A percentile compares a stretch with the other conserved stretches of the same genome.
Conservation (phyloP, 2,329 filamentous ascomycete species). For the Apiospora marii region DNA sequence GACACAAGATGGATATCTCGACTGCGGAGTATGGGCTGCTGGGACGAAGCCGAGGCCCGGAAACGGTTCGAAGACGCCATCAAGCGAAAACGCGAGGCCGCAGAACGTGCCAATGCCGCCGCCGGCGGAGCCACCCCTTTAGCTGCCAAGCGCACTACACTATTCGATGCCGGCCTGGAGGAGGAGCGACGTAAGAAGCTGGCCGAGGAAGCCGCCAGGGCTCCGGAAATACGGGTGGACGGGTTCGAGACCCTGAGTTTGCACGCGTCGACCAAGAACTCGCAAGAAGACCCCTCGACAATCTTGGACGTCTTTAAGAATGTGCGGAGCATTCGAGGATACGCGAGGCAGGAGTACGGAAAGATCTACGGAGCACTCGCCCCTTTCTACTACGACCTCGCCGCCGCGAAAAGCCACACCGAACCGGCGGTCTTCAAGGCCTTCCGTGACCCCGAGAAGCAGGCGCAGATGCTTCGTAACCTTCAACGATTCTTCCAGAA, state of each 20-base stretch:
- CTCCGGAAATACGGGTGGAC: slow-evolving; percentile 52
- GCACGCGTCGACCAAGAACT: slow-evolving; percentile 50
- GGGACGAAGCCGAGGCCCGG: slow-evolving; percentile 89
- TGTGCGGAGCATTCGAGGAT: slow-evolving; percentile 80
- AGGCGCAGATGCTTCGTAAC: slow-evolving; percentile 88
- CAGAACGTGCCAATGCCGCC: slow-evolving; percentile 40
- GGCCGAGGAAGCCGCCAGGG: slow-evolving; percentile 44
- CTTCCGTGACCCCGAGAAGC: slow-evolving; percentile 87
- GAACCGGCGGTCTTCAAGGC: slow-evolving; percentile 87
- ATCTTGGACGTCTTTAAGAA: slow-evolving; percentile 74
- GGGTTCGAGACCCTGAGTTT: slow-evolving; percentile 83
- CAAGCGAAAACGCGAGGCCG: slow-evolving; percentile 65
- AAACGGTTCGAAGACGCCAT: slow-evolving; percentile 79
- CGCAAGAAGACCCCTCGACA: slow-evolving; percentile 65
- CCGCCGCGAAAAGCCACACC: slow-evolving; percentile 73
- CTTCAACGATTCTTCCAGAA: slow-evolving; percentile 79
- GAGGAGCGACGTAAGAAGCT: slow-evolving; percentile 62
- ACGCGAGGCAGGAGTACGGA: slow-evolving; percentile 88
- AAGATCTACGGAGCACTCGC: slow-evolving; percentile 88
- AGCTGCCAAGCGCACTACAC: slow-evolving; percentile 55
- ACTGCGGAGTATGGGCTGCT: slow-evolving; percentile 86
- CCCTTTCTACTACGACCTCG: slow-evolving; percentile 88
- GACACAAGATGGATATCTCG: slow-evolving; percentile 93
- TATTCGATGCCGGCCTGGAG: slow-evolving; percentile 78
- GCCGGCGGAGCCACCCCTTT: slow-evolving; percentile 31